Conservation (phyloP, 805 yeast genomes). For the Ogataea haglerorum region DNA sequence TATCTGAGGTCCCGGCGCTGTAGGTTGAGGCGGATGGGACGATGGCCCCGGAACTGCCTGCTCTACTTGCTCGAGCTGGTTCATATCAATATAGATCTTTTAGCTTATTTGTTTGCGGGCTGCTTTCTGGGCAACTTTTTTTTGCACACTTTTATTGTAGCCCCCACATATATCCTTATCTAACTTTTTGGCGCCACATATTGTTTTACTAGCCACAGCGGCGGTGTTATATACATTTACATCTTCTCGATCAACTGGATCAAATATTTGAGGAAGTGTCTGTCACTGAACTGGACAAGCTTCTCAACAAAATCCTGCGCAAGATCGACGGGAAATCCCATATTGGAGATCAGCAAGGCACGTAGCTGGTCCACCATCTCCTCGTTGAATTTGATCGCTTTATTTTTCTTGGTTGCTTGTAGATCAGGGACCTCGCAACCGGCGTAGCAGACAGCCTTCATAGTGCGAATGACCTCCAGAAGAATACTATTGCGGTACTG, state of each 20-base stretch:
- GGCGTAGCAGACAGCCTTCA: slow-evolving; percentile 53
- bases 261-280: slow-evolving; percentile 71
- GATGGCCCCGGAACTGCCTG: slow-evolving; percentile 5
- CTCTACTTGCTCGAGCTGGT: slow-evolving; percentile 8
- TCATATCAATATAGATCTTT: slow-evolving; percentile 1
- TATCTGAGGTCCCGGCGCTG: not conserved
- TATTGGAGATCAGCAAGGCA: slow-evolving; percentile 44
- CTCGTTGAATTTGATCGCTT: slow-evolving; percentile 27
- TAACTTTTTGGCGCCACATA: slow-evolving; percentile 3
- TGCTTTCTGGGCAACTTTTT: slow-evolving; percentile 11
- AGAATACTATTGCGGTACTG: slow-evolving; percentile 69
- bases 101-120: slow-evolving; percentile 7
- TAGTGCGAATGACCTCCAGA: slow-evolving; percentile 63
- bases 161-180: slow-evolving; percentile 13
- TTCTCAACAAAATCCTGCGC: slow-evolving; percentile 59
- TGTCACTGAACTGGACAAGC: slow-evolving; percentile 52
- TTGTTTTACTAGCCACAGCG: not conserved
- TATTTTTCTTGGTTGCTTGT: slow-evolving; percentile 24
- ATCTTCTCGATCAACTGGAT: slow-evolving; percentile 37
- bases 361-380: slow-evolving; percentile 30
- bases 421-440: slow-evolving; percentile 32
- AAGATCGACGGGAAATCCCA: slow-evolving; percentile 59
- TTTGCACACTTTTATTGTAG: slow-evolving; percentile 3
- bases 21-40: not conserved
- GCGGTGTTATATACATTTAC: slow-evolving; percentile 5